Base-by-base conservation (phyloP, 371 early-diverging fungal genomes). In the Apophysomyces sp. region DNA sequence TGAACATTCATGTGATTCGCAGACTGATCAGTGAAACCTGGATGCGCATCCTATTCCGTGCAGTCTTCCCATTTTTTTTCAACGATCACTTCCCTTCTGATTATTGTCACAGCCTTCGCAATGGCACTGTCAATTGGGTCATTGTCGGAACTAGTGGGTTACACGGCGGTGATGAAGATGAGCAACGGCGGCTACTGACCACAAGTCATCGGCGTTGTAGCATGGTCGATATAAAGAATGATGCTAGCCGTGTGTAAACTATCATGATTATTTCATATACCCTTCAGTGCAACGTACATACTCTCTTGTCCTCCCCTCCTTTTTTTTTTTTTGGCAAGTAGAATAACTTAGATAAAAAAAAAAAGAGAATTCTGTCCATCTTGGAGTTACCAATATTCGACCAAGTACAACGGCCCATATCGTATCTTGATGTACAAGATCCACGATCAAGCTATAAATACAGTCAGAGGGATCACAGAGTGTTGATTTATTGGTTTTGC, bases 61-160 rank as follows among this genome's bases (percentile, higher is more conserved):
- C 82, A 26, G 32, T 83, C 0, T 74, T 82, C 30, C 86, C 86
- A 0, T 86, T 86, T 67, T 84, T 84, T 54, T 39, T 86, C 44
- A 86, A 86, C 26, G 86, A 86, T 36, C 86, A 86, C 53, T 84
- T 86, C 39, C 84, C 84, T 5, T 76, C 77, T 12, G 86, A 86
- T 36, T 86, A 86, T 57, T 75, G 78, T 34, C 73, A 82, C 36
- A 65, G 77, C n/a, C 58, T 86, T n/a, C 72, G 81, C 51, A 67
- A 71, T 26, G 82, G 82, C 37, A 44, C 16, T 9, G 49, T 44
- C 49, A 44, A 44, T 11, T 44, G 49, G 49, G 18, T 44, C 4
- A 73, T 81, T 30, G 52, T 79, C 30, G 78, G 72, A 21, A 71
- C 76, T 30, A 61, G 68, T 15, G 74, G 67, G 2, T 29, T 40